Evolutionary conservation across 192 early-diverging fungal genomes (phyloP).

Genomic region (Endogone sp.): DNA sequence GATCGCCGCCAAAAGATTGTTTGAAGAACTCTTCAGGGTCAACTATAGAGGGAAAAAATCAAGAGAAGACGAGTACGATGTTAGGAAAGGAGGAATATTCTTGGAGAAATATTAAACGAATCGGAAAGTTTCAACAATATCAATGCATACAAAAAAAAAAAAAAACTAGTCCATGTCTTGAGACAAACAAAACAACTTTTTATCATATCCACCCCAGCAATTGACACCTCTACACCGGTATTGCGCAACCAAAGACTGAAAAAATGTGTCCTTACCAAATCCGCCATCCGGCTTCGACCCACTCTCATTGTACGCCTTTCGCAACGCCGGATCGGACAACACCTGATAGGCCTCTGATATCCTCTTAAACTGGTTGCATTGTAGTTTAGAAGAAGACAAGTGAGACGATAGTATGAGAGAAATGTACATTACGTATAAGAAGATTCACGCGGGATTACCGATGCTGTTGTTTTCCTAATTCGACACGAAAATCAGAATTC

Average conservation of each 20-base stretch:
- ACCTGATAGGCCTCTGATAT: slow-evolving; percentile 98
- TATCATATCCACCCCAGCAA: no score
- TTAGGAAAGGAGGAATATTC: background rate
- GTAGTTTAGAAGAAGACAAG: background rate
- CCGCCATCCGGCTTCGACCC: slow-evolving; percentile 57
- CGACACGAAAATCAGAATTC: no score
- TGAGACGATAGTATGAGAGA: background rate
- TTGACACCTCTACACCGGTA: no score
- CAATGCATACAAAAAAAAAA: no score
- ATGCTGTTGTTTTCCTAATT: background rate
- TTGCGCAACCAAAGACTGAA: background rate
- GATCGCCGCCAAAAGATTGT: slow-evolving; percentile 96
- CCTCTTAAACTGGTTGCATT: slow-evolving; percentile 73
- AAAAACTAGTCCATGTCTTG: no score
- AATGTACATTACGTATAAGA: no score
- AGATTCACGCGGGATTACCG: no score
- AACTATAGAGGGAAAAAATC: slow-evolving; percentile 41
- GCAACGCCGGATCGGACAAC: slow-evolving; percentile 84
- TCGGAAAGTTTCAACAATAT: background rate
- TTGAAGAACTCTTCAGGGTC: slow-evolving; percentile 95
- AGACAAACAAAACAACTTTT: no score
- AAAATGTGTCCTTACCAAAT: slow-evolving; percentile 40
- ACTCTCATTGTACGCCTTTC: slow-evolving; percentile 84
- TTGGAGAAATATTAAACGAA: slow-evolving; percentile 1
- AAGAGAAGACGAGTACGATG: background rate